Evolutionary conservation across 169 alveolate genomes (phyloP).

Genomic region (Plasmodium sp.): DNA sequence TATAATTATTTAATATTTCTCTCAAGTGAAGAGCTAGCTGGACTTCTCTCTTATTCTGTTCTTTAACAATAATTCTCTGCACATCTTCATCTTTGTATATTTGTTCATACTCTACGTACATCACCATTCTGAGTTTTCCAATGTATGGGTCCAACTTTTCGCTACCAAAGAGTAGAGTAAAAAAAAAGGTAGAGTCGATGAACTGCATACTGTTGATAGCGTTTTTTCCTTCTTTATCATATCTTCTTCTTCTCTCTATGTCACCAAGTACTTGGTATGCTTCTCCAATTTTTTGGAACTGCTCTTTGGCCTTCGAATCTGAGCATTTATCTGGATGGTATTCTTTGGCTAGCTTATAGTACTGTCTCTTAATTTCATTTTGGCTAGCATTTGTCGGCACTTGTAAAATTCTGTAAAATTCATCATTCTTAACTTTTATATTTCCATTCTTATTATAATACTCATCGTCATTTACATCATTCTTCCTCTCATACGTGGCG

Average conservation of each 20-base stretch:
- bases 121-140: slow-evolving; percentile 90
- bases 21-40: slow-evolving; percentile 87
- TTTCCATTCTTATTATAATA: slow-evolving; percentile 33
- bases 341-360: slow-evolving; percentile 90
- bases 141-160: slow-evolving; percentile 91
- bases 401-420: slow-evolving; percentile 86
- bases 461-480: slow-evolving; percentile 39
- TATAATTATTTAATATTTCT: slow-evolving; percentile 84
- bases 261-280: slow-evolving; percentile 96
- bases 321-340: slow-evolving; percentile 96
- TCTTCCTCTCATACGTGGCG: slow-evolving; percentile 4
- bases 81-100: slow-evolving; percentile 65
- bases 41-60: slow-evolving; percentile 88
- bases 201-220: slow-evolving; percentile 93
- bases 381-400: slow-evolving; percentile 89
- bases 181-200: slow-evolving; percentile 88
- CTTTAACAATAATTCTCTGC: slow-evolving; percentile 75
- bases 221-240: slow-evolving; percentile 93
- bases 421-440: slow-evolving; percentile 86
- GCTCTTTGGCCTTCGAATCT: slow-evolving; percentile 90
- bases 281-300: slow-evolving; percentile 89
- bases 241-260: slow-evolving; percentile 92
- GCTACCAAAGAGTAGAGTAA: slow-evolving; percentile 92
- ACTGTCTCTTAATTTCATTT: slow-evolving; percentile 84
- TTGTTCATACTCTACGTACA: slow-evolving; percentile 86